These are phyloP conservation scores for Hemileccinum impolitum DNA, from an alignment of 768 basidiomycete species.

Conservation along the genomic window DNA sequence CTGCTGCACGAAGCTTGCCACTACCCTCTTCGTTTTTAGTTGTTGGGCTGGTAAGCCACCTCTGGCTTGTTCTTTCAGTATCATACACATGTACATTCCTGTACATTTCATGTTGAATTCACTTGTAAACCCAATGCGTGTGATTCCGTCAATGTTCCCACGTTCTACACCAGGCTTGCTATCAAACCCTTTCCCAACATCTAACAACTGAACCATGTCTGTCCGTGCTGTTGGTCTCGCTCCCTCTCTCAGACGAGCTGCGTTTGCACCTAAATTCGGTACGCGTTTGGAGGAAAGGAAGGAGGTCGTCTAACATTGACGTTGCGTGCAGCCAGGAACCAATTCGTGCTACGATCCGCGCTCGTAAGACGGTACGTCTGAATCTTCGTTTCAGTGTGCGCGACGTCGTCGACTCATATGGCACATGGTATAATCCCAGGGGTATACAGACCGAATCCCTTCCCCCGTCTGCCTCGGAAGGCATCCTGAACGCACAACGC, in stretches of 20 bases:
- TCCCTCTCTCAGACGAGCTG: conserved; percentile 50
- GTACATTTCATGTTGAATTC: no score
- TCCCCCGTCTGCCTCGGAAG: conserved; percentile 51
- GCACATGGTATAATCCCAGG: conserved; percentile 28
- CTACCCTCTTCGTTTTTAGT: not conserved
- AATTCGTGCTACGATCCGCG: conserved; percentile 28
- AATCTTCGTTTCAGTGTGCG: not conserved
- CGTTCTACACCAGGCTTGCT: conserved; percentile 3
- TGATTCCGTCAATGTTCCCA: conserved; percentile 22
- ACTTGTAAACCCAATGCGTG: not conserved
- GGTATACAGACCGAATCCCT: conserved; percentile 63
- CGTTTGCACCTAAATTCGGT: conserved; percentile 36
- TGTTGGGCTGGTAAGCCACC: not conserved
- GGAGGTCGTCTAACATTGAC: not conserved
- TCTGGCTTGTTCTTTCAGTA: conserved; percentile 13
- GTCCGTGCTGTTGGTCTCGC: conserved; percentile 56
- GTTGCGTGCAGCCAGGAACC: conserved; percentile 38
- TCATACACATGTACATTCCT: no score
- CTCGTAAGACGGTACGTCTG: conserved; percentile 40
- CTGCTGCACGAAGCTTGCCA: conserved; percentile 15
- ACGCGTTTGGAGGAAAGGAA: conserved; percentile 5
- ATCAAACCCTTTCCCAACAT: not conserved
- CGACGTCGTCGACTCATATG: no score
- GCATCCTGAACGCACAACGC: conserved; percentile 85
- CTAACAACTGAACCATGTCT: conserved; percentile 29